A percentile compares a stretch with the other conserved stretches of the same genome.
These are phyloP conservation scores for Pyrenula massariospora DNA, from an alignment of 495 filamentous ascomycete species.

Conservation along the genomic window DNA sequence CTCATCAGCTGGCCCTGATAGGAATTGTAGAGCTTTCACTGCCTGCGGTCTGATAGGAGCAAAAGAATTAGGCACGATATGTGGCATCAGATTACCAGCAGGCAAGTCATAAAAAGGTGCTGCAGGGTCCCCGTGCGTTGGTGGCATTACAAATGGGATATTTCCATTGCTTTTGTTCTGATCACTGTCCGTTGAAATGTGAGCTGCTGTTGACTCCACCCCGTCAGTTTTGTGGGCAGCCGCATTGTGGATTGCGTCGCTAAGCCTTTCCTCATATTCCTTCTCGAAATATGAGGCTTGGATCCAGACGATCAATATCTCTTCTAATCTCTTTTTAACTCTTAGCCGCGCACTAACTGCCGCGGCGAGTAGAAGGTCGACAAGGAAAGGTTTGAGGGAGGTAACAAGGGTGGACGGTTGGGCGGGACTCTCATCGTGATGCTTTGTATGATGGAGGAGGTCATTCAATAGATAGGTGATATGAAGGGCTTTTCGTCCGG, in stretches of 20 bases:
- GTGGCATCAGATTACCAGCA: constrained; percentile 68
- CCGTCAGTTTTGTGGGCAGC: constrained; percentile 9
- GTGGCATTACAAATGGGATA: constrained; percentile 58
- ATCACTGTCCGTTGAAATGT: neutral
- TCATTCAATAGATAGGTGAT: constrained; percentile 78
- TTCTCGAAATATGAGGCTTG: constrained; percentile 54
- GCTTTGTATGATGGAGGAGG: constrained; percentile 65
- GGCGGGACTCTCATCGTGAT: constrained; percentile 32
- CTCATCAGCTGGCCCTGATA: constrained; percentile 59
- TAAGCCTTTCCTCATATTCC: constrained; percentile 47
- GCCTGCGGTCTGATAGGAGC: constrained; percentile 57
- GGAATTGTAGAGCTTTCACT: constrained; percentile 64
- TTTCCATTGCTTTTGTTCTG: constrained; percentile 30
- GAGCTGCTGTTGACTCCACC: neutral
- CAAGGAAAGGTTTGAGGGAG: constrained; percentile 48
- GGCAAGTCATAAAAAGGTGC: constrained; percentile 77
- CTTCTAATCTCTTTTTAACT: constrained; percentile 51
- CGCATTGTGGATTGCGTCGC: constrained; percentile 40
- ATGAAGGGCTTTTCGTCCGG: constrained; percentile 60
- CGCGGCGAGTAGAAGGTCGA: constrained; percentile 47
- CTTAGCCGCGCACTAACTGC: constrained; percentile 51
- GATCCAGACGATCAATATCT: constrained; percentile 64
- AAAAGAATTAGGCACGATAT: constrained; percentile 65
- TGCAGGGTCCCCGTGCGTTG: constrained; percentile 63
- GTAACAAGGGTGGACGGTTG: constrained; percentile 41